Conservation (phyloP, 163 green algal species). For the Chlamydomonas reinhardtii region DNA sequence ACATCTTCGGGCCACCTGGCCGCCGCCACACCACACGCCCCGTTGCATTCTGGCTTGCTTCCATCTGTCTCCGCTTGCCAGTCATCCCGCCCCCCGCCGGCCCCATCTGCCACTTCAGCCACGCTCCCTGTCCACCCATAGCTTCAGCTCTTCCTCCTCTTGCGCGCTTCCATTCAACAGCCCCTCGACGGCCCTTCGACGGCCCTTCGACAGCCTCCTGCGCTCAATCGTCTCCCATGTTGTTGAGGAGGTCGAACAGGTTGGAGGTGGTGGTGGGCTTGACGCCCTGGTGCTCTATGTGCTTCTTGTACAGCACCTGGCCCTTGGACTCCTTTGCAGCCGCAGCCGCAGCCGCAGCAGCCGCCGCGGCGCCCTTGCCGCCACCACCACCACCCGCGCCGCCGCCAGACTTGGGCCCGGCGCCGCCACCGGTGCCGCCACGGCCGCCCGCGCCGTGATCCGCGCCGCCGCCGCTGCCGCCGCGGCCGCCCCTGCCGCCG, state of each 20-base stretch:
- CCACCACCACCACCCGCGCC: background rate
- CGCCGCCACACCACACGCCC: too few relatives aligned
- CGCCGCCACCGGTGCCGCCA: background rate
- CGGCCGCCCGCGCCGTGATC: background rate
- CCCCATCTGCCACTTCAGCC: too few relatives aligned
- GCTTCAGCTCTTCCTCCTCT: too few relatives aligned
- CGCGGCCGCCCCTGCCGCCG: background rate
- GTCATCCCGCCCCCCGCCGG: too few relatives aligned
- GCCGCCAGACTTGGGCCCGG: background rate
- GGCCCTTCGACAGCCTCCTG: too few relatives aligned
- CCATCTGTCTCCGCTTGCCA: too few relatives aligned
- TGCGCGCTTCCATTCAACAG: too few relatives aligned
- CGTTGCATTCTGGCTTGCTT: too few relatives aligned
- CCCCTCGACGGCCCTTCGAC: too few relatives aligned
- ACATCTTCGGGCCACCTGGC: too few relatives aligned
- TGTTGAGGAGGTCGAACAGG: slow-evolving; percentile 30
- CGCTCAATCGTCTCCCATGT: slow-evolving; percentile 11
- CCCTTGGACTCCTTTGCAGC: slow-evolving; percentile 6
- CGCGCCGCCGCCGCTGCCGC: background rate
- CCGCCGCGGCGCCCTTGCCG: background rate
- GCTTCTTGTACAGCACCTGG: slow-evolving; percentile 36
- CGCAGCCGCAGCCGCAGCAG: background rate
- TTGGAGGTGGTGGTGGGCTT: slow-evolving; percentile 40
- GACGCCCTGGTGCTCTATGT: background rate
- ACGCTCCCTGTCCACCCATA: too few relatives aligned